Evolutionary conservation across 805 yeast species (phyloP), one percentile per base, ranked within the genome.

Genomic region (Limtongia smithiae): DNA sequence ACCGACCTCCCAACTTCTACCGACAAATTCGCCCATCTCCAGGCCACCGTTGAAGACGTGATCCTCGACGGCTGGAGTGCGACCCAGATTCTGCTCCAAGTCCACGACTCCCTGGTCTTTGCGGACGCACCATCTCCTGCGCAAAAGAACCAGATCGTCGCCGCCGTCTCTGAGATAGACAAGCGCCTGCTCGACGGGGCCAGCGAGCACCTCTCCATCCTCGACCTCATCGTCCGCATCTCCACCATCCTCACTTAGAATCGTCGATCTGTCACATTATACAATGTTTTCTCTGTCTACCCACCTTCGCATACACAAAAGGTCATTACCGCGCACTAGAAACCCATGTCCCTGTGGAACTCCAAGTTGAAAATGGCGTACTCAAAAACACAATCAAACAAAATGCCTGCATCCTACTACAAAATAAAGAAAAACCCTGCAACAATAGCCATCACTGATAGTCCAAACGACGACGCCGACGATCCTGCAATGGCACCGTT

Each of bases 141-240:
- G 1, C 79, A 80, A 52, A 93, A 91, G 64, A 85, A 81, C 62
- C 61, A 67, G 38, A 76, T 88, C 9, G 77, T 96, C 0, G 68
- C 73, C 62, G 67, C 80, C 4, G 66, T 93, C 22, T 87, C 89
- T 60, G 83, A 81, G 37, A 75, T 87, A 0, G 97, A 91, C 65
- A 76, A 79, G 42, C 76, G 81, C 45, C 71, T 91, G 46, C 76
- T 81, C 46, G 87, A 81, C 62, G 98, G 98, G 14, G 79, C 95
- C 3, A 94, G 89, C 61, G 98, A 91, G 65, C 87, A 85, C 51
- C 70, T 91, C 25, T 95, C 86, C 60, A 62, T 93, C 20, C 73
- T 91, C 57, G 84, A 85, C 59, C 33, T 54, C n/a, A 17, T 49
- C 12, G 52, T 54, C 15, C 44, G 38, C 28, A 30, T 54, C 9